Percentiles rank a stretch among this genome's conserved stretches.
These are phyloP conservation scores for Leptographium wingfieldii DNA, from an alignment of 2,329 filamentous ascomycete species.

Conservation along the genomic window DNA sequence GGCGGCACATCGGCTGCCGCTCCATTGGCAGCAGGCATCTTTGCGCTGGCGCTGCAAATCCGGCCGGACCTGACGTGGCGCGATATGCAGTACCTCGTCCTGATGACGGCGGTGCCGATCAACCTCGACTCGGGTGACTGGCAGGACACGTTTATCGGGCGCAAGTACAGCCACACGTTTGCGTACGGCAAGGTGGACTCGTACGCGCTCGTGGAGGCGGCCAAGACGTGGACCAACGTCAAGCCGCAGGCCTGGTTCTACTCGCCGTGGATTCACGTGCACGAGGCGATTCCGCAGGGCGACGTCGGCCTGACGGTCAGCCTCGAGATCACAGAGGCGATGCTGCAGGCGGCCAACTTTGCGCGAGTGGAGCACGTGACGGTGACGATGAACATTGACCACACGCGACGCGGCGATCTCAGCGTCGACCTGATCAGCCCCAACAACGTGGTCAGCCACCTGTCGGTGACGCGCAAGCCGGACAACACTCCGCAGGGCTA, in stretches of 20 bases:
- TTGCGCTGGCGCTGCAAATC: constrained; percentile 73
- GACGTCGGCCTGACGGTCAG: constrained; percentile 62
- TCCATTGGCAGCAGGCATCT: constrained; percentile 82
- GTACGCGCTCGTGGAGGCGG: constrained; percentile 69
- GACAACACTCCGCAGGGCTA: constrained; percentile 63
- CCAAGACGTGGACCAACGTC: constrained; percentile 74
- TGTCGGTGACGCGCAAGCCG: constrained; percentile 60
- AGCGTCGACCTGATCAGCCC: constrained; percentile 88
- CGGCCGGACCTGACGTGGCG: constrained; percentile 85
- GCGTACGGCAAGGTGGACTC: constrained; percentile 94
- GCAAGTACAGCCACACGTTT: constrained; percentile 85
- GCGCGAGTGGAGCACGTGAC: constrained; percentile 88
- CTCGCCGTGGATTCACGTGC: constrained; percentile 87
- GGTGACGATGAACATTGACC: constrained; percentile 91
- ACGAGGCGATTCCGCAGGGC: constrained; percentile 75
- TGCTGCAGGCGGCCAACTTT: constrained; percentile 72
- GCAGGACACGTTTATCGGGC: constrained; percentile 69
- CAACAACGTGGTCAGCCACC: constrained; percentile 65
- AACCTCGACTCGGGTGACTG: constrained; percentile 62
- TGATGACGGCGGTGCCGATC: constrained; percentile 73
- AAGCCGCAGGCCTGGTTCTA: constrained; percentile 94
- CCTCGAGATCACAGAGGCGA: constrained; percentile 73
- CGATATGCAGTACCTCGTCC: constrained; percentile 83
- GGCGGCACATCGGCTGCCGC: constrained; percentile 94
- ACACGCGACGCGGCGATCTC: constrained; percentile 76